Base-by-base conservation (phyloP, 345 rosid genomes). In the Passiflora organensis region DNA sequence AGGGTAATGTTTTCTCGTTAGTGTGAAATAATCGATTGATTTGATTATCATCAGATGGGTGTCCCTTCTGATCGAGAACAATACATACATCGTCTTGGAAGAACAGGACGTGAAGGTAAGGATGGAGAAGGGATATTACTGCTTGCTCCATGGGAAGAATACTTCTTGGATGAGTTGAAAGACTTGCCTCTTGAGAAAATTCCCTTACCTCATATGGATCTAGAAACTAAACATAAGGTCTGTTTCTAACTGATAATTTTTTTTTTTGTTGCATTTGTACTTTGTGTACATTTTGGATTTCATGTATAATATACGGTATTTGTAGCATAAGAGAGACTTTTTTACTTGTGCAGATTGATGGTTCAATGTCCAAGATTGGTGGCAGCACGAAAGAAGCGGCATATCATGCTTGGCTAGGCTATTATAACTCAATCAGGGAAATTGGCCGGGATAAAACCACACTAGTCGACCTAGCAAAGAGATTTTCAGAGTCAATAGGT, bases 351-450 rank as follows among this genome's bases (percentile, higher is more conserved):
- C 82, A 94, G 99, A 59, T 83, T 68, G 90, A 83, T 24, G 49
- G 64, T 39, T 79, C 91, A 2, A 64, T 94, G 76, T 72, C 66
- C 37, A 89, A 79, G 75, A 68, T 94, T 48, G 99, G 87, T 68
- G 76, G 70, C 25, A 85, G 85, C 59, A 60, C 85, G 51, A 89
- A 85, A 77, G 99, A 94, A 79, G 97, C 82, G 52, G 97, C 97
- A 14, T 94, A 87, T 75, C 95, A 87, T 74, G 86, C 95, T 46
- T 94, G 99, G 96, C 93, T 94, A 39, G 91, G 90, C 39, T 94
- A 89, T 44, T 94, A 93, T 55, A 89, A 80, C 76, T 89, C 97
- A 2, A 79, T 94, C 72, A 70, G 80, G 52, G 82, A 85, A 73
- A 87, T 82, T 16, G 90, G 97, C 55, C 69, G 99, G 62, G 96